These are phyloP conservation scores for Termitomyces bulborhizus DNA, from an alignment of 768 basidiomycete genomes.

Conservation along the genomic window DNA sequence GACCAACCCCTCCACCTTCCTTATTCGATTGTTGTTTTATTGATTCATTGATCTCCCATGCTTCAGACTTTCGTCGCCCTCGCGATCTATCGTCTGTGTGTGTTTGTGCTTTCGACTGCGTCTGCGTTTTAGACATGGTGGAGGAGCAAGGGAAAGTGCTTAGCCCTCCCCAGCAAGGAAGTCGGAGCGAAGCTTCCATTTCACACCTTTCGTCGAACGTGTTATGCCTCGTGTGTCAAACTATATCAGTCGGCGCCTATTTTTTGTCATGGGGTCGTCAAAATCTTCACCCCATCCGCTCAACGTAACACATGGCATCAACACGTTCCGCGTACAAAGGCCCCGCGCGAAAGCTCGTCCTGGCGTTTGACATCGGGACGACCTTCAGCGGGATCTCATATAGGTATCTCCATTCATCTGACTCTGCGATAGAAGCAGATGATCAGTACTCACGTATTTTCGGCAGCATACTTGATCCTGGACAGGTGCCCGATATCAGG, in stretches of 20 bases:
- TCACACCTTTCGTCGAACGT: constrained; percentile 8
- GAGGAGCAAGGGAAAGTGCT: neutral
- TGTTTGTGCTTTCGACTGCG: neutral
- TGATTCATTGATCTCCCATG: neutral
- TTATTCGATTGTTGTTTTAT: neutral
- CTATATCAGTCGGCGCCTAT: constrained; percentile 8
- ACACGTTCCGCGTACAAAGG: constrained; percentile 32
- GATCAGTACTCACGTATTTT: neutral
- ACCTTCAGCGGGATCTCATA: constrained; percentile 23
- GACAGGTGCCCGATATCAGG: neutral
- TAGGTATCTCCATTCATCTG: neutral
- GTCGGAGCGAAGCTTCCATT: neutral
- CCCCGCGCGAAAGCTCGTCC: constrained; percentile 31
- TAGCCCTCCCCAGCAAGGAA: neutral
- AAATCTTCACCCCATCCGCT: neutral
- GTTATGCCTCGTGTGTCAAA: constrained; percentile 1
- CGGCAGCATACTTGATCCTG: neutral
- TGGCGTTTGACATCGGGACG: constrained; percentile 49
- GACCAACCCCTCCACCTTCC: neutral
- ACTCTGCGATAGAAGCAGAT: neutral
- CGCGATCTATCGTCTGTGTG: neutral
- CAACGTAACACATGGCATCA: constrained; percentile 3
- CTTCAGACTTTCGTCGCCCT: neutral
- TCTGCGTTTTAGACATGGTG: constrained; percentile 6
- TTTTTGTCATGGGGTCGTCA: neutral